Percentiles rank a stretch among this genome's conserved stretches.
Evolutionary conservation across 495 filamentous ascomycete species (phyloP).

Genomic region (Penicillium tannophilum): DNA sequence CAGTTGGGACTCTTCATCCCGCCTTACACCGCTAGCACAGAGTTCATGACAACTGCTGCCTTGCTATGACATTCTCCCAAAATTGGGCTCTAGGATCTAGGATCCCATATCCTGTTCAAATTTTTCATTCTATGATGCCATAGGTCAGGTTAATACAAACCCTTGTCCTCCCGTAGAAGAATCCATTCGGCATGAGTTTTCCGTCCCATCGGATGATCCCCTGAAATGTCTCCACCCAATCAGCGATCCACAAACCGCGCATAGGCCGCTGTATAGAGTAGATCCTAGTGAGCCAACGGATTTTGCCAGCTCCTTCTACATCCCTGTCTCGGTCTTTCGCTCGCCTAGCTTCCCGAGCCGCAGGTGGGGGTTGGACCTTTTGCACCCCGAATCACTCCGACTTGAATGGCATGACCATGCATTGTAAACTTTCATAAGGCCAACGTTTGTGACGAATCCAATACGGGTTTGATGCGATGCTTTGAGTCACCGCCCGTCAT

Average conservation of each 20-base stretch:
- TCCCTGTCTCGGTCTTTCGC: slow-evolving; percentile 27
- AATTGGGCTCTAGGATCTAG: not conserved
- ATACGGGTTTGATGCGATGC: no score
- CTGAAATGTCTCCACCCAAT: not conserved
- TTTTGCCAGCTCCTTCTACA: slow-evolving; percentile 13
- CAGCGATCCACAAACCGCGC: not conserved
- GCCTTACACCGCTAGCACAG: slow-evolving; percentile 17
- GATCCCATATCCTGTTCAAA: not conserved
- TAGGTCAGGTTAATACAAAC: no score
- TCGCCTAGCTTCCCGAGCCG: slow-evolving; percentile 22
- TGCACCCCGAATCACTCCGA: not conserved
- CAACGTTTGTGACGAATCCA: no score
- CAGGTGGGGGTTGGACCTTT: slow-evolving; percentile 10
- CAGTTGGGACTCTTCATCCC: slow-evolving; percentile 10
- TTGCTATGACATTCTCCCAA: not conserved
- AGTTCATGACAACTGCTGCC: not conserved
- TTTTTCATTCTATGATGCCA: not conserved
- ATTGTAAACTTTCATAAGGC: no score
- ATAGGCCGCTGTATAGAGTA: not conserved
- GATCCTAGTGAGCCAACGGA: slow-evolving; percentile 4
- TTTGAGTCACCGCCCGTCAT: no score
- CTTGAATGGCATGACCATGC: not conserved
- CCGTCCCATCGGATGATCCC: not conserved
- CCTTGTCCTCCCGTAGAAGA: no score
- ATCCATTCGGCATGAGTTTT: not conserved